A percentile compares a stretch with the other conserved stretches of the same genome.
Evolutionary conservation across 768 basidiomycete genomes (phyloP).

Genomic region (Boletellus sp.): DNA sequence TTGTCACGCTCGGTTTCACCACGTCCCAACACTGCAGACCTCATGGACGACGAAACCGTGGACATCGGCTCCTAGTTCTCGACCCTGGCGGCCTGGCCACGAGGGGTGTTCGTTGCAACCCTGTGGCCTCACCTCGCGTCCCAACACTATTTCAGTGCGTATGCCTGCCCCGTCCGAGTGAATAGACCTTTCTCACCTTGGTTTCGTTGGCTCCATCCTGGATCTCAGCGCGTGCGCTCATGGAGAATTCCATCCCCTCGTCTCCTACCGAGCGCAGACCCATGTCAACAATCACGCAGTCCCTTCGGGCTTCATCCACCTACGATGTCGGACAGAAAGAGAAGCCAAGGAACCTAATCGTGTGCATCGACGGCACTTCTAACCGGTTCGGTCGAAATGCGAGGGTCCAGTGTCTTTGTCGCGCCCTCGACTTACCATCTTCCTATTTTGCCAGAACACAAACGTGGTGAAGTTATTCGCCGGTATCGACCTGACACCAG

Average conservation of each 20-base stretch:
- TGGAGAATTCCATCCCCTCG: not conserved
- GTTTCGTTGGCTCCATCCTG: not conserved
- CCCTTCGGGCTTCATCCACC: too few relatives aligned
- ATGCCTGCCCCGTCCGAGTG: too few relatives aligned
- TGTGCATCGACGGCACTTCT: conserved; percentile 25
- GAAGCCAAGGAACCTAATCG: too few relatives aligned
- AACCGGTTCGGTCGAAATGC: conserved; percentile 22
- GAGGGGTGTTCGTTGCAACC: too few relatives aligned
- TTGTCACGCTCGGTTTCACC: too few relatives aligned
- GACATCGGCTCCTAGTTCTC: too few relatives aligned
- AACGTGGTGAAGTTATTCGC: conserved; percentile 35
- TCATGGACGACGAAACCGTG: too few relatives aligned
- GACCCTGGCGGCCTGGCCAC: too few relatives aligned
- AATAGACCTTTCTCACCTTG: too few relatives aligned
- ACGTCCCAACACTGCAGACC: too few relatives aligned
- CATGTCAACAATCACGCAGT: too few relatives aligned
- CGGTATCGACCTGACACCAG: conserved; percentile 20
- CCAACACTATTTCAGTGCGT: not conserved
- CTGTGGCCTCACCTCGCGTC: not conserved
- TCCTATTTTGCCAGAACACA: conserved; percentile 29
- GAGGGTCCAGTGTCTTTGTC: not conserved
- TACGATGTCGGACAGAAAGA: conserved; percentile 8
- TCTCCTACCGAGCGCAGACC: too few relatives aligned
- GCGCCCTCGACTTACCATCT: not conserved
- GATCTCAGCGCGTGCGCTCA: not conserved